Evolutionary conservation across 2,329 filamentous ascomycete species (phyloP), one percentile per base, ranked within the genome.

Genomic region (Apiospora phragmitis): DNA sequence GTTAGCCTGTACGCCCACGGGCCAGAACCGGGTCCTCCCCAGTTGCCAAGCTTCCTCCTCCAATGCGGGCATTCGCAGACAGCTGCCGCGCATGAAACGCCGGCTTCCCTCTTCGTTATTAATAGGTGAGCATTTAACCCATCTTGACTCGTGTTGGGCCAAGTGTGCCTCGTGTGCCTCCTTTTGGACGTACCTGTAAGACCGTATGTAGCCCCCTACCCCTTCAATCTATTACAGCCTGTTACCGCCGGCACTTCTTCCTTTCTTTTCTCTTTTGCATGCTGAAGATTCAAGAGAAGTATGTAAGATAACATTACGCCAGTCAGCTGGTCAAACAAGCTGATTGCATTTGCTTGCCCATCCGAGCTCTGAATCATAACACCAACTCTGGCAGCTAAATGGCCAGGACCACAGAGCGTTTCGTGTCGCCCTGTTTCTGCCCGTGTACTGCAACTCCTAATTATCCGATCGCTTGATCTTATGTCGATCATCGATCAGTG

Each of bases 381-480:
- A 59, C 51, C 55, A 38, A 38, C 11, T 4, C 18, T 9, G 55
- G 18, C 7, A 62, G 55, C 32, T 38, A 62, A 62, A 62, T 62
- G 55, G 55, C 12, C 55, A 62, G 55, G 55, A 62, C 55, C 32
- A 62, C 55, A 29, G 29, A 35, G 32, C 55, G 29, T n/a, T 62
- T n/a, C 55, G 55, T 62, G 55, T 59, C 16, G 29, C 51, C 16
- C 16, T 55, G 49, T 32, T 55, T 29, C 51, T 32, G 18, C 12
- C 26, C 29, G 51, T 59, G 51, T 35, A 32, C 14, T 32, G 29
- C 51, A 59, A 29, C 29, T 32, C 51, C 55, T 62, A n/a, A 59
- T 35, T 59, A 38, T 62, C 55, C 55, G 55, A 62, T 62, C 55
- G 55, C 55, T 62, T 62, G 29, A 62, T 62, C 55, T 4, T 62